These are phyloP conservation scores for Collybia mongolica DNA, from an alignment of 768 basidiomycete species.

Conservation along the genomic window DNA sequence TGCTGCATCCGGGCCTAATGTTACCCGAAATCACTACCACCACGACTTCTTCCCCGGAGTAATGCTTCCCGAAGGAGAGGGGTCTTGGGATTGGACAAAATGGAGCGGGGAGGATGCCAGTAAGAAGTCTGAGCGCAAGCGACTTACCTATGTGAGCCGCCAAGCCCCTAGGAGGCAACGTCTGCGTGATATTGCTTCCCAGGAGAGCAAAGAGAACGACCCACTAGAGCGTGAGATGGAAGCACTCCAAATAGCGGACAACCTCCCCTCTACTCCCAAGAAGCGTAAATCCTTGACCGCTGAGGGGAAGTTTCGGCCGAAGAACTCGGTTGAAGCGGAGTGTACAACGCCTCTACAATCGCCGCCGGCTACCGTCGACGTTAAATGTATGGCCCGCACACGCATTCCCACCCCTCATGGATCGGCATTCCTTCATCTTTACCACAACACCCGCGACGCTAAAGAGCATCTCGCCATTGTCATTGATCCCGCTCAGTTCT, in stretches of 20 bases:
- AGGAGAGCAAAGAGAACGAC: constrained; percentile 54
- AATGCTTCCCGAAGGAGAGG: constrained; percentile 49
- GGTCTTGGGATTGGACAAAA: constrained; percentile 58
- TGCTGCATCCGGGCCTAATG: constrained; percentile 69
- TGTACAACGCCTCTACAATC: constrained; percentile 15
- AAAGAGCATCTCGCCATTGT: constrained; percentile 98
- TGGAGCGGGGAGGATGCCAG: constrained; percentile 43
- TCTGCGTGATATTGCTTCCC: constrained; percentile 31
- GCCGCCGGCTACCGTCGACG: constrained; percentile 45
- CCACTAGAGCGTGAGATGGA: constrained; percentile 31
- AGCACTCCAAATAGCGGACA: constrained; percentile 36
- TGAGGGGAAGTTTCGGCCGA: constrained; percentile 24
- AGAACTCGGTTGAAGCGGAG: constrained; percentile 18
- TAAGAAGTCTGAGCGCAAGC: constrained; percentile 38
- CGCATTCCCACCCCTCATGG: constrained; percentile 97
- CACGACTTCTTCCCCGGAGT: constrained; percentile 75
- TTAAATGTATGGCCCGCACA: constrained; percentile 95
- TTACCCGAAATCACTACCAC: constrained; percentile 84
- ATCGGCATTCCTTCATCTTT: constrained; percentile 88
- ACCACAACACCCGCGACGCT: constrained; percentile 87
- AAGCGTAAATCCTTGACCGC: constrained; percentile 37
- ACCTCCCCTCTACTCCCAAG: constrained; percentile 36
- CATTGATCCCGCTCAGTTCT: constrained; percentile 85
- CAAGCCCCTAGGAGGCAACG: constrained; percentile 73
- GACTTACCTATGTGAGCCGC: constrained; percentile 64